Conservation (phyloP, 148 eudicot species). For the Rhododendron williamsianum region DNA sequence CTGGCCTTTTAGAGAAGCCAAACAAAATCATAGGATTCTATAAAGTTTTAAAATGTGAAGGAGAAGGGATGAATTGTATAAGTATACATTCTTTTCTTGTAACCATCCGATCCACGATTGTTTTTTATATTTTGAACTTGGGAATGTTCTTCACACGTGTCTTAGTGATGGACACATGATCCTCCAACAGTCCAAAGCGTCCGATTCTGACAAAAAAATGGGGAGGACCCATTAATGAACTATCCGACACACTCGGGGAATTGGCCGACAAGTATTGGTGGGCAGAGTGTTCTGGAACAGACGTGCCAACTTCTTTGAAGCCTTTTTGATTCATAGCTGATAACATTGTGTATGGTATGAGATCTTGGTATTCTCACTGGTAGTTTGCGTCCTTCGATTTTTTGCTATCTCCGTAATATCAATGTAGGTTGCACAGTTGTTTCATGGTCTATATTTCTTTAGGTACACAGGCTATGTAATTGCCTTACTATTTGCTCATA, state of each 20-base stretch:
- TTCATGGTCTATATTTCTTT: not conserved
- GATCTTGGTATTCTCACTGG: not conserved
- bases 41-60: not conserved
- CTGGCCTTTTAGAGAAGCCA: not conserved
- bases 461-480: not conserved
- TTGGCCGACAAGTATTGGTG: not conserved
- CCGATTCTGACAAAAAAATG: not conserved
- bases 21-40: not conserved
- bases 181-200: not conserved
- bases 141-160: not conserved
- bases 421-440: not conserved
- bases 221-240: not conserved
- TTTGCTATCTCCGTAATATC: not conserved
- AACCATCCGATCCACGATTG: not conserved
- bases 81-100: not conserved
- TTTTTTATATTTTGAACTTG: not conserved
- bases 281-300: not conserved
- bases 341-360: not conserved
- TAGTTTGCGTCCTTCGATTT: not conserved
- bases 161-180: not conserved
- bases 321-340: not conserved
- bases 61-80: not conserved
- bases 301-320: not conserved
- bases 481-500: slow-evolving; percentile 14
- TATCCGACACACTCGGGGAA: not conserved